Base-by-base conservation (phyloP, 2,329 filamentous ascomycete genomes). In the Sclerotiophoma versabilis region DNA sequence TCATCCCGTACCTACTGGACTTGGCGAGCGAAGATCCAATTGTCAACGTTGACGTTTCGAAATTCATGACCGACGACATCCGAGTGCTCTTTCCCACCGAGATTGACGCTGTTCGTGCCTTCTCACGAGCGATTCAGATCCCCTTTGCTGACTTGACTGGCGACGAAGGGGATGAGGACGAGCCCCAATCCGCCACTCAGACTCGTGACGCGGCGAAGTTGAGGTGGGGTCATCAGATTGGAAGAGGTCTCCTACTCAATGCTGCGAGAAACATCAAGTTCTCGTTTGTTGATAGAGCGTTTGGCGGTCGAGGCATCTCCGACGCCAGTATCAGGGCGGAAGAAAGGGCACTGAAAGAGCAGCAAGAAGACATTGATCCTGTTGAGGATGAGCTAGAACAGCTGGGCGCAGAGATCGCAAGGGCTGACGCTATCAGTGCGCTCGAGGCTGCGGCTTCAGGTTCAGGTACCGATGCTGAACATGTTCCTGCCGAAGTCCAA, bases 211-310 rank as follows among this genome's bases (percentile, higher is more conserved):
- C 74, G 4, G 79, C 79, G 2, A 72, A 77, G 45, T 64, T 72
- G 29, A 86, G 84, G 63, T 89, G 87, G 87, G 83, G 79, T 4
- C 75, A 83, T 49, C 82, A 82, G 48, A 82, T 88, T 14, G 84
- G 81, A 1, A 77, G 85, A 49, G 83, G 85, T 0, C 62, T 89
- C 2, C 66, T 89, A 39, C 80, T 86, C 76, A 83, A 83, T 61
- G 81, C 81, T 17, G 80, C 79, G 0, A 80, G 81, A 57, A 80
- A 78, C 2, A 76, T 88, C 38, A 82, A 82, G 34, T 87, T 83
- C 69, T 75, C 77, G 14, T 81, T 81, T 57, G 81, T 86, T 17
- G 85, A 87, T 64, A 79, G 80, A 26, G 84, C 84, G 4, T 88
- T 87, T 71, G 85, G 86, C 26, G 86, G 86, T 0, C 69, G 83